A percentile compares a stretch with the other conserved stretches of the same genome.
Evolutionary conservation across 2,329 filamentous ascomycete species (phyloP).

Genomic region (Penicillium sp.): DNA sequence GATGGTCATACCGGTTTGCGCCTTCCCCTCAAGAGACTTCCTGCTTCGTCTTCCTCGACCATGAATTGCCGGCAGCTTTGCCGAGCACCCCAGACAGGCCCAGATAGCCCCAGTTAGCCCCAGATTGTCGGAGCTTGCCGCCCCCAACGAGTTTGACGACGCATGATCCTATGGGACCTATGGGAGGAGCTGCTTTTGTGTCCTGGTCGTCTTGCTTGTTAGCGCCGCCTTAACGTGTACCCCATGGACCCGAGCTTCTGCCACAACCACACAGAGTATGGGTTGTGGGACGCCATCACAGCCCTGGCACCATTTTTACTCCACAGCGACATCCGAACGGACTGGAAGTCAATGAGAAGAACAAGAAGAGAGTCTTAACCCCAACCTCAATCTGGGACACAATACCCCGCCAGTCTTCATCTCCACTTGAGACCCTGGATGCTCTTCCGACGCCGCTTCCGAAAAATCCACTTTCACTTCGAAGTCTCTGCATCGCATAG

Average conservation of each 20-base stretch:
- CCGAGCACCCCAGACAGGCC: slow-evolving; percentile 1
- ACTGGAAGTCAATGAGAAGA: too few relatives aligned
- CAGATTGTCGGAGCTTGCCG: not conserved
- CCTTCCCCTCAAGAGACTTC: not conserved
- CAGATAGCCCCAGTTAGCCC: not conserved
- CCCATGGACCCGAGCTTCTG: slow-evolving; percentile 2
- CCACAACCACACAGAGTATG: not conserved
- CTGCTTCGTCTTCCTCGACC: not conserved
- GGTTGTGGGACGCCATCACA: not conserved
- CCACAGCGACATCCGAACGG: not conserved
- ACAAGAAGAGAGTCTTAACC: not conserved
- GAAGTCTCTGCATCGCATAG: not conserved
- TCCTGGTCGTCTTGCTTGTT: not conserved
- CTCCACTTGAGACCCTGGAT: not conserved
- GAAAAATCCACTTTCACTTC: not conserved
- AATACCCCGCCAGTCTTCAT: not conserved
- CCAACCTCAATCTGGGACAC: not conserved
- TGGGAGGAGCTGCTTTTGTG: too few relatives aligned
- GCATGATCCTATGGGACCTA: not conserved
- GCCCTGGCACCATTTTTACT: not conserved
- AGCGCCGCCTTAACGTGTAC: not conserved
- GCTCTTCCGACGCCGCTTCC: not conserved
- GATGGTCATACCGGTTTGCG: not conserved
- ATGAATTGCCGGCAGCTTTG: slow-evolving; percentile 4
- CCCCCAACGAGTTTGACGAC: not conserved